Evolutionary conservation across 139 green algal genomes (phyloP), one percentile per base, ranked within the genome.

Genomic region (Zygnema cylindricum): DNA sequence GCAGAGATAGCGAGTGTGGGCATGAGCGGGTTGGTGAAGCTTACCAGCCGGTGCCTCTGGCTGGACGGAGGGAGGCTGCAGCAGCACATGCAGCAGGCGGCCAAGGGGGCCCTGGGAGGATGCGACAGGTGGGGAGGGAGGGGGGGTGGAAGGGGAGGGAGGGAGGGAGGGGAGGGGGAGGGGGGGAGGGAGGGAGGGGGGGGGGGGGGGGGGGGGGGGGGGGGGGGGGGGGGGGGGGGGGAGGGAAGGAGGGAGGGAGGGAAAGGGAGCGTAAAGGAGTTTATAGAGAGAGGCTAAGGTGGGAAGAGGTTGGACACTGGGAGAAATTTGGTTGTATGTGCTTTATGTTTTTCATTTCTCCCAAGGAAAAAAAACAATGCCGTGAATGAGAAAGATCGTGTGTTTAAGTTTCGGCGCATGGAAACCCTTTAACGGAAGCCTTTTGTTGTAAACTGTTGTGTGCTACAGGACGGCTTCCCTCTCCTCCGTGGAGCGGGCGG

Each of bases 1-100:
- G 2, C 25, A 76, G 43, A 42, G 16, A 77, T 0, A n/a, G 39
- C 81, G 81, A 43, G 23, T 2, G 36, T 1, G 1, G 81, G 84
- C 16, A 39, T 92, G 77, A 43, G 76, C 22, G 93, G 87, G 1
- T 69, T 81, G 1, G 87, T 97, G 41, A 92, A 96, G 3, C 85
- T 99, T 39, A 99, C 96, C 0, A 96, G 94, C 0, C 91, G 97
- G 0, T 98, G 93, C 33, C 97, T 99, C 94, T 99, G 97, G 97
- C 95, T 94, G 11, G 95, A 97, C 87, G 36, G 94, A 3, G 96
- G 95, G 21, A 84, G 84, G 42, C 92, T 99, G 63, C 88, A 98
- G 43, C 78, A 92, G 33, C n/a, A 93, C 69, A 85, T 99, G 75
- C 92, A 96, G 49, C 0, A 3, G 7, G 89, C 89, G 22, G 94